Base-by-base conservation (phyloP, 768 basidiomycete genomes). In the Guyanaporus albipodus region DNA sequence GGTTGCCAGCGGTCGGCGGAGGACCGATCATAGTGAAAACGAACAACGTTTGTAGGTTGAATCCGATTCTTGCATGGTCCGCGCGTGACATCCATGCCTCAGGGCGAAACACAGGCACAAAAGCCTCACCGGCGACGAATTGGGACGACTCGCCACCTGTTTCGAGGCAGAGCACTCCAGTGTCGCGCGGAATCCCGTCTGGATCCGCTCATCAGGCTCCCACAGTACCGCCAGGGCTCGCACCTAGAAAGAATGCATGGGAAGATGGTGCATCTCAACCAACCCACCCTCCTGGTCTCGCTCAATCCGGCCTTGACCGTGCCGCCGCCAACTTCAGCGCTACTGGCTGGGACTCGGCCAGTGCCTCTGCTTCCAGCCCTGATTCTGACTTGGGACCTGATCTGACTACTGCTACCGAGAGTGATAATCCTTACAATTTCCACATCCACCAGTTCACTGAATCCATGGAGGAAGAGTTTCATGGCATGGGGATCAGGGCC, bases 401-500 rank as follows among this genome's bases (percentile, higher is more conserved):
- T 42, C 49, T 50, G n/a, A 48, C 55, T 12, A 49, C 52, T 17
- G 38, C 61, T 34, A 57, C 55, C 3, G 59, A 56, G 17, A 54
- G 59, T 9, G 59, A 67, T 35, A 49, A 67, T 23, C 63, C 58
- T 4, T 46, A 52, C 38, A 46, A 22, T 6, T 44, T 56, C 32
- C 53, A 48, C 28, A 43, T 67, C 33, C 38, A 54, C n/a, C n/a
- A n/a, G n/a, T 59, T 61, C 31, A 57, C 56, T 4, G 66, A 57
- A 17, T 52, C 52, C 4, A 59, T 65, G 53, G 64, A 65, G 22
- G 56, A 58, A 42, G 66, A 63, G 15, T 60, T 65, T 28, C 58
- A 67, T 29, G 56, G 60, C 15, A 41, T 61, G 44, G 26, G 50
- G 1, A 56, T 65, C 50, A 46, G 41, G 26, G 36, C 49, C 8